These are phyloP conservation scores for Entomortierella lignicola DNA, from an alignment of 192 early-diverging fungal species.

Conservation along the genomic window DNA sequence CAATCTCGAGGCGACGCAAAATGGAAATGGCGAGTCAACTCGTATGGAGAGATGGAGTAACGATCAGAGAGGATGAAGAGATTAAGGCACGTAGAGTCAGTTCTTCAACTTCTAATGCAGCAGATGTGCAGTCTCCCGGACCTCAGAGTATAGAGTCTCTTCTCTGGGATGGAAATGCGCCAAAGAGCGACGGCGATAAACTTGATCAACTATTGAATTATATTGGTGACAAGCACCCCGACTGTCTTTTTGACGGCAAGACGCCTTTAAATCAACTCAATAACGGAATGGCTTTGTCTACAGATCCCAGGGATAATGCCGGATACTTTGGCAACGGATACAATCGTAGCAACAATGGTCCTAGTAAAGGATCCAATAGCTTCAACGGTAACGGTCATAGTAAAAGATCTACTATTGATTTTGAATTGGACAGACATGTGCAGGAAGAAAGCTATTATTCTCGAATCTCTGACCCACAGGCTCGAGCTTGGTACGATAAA, in stretches of 20 bases:
- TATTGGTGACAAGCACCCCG: slow-evolving; percentile 69
- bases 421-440: slow-evolving; percentile 60
- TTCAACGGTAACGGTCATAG: background rate
- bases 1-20: slow-evolving; percentile 19
- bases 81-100: background rate
- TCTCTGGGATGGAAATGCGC: slow-evolving; percentile 53
- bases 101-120: background rate
- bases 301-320: background rate
- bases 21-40: slow-evolving; percentile 51
- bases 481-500: slow-evolving; percentile 58
- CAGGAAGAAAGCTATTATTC: slow-evolving; percentile 59
- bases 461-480: slow-evolving; percentile 52
- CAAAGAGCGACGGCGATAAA: slow-evolving; percentile 61
- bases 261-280: slow-evolving; percentile 55
- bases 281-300: slow-evolving; percentile 53
- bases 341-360: background rate
- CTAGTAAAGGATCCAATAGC: background rate
- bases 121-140: background rate
- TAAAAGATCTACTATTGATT: slow-evolving; percentile 45
- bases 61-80: slow-evolving; percentile 38
- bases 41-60: slow-evolving; percentile 34
- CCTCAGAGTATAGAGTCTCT: slow-evolving; percentile 33
- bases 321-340: background rate
- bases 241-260: slow-evolving; percentile 65
- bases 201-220: slow-evolving; percentile 65